Evolutionary conservation across 1,284 basidiomycete species (phyloP).

Genomic region (Uromyces viciae-fabae): DNA sequence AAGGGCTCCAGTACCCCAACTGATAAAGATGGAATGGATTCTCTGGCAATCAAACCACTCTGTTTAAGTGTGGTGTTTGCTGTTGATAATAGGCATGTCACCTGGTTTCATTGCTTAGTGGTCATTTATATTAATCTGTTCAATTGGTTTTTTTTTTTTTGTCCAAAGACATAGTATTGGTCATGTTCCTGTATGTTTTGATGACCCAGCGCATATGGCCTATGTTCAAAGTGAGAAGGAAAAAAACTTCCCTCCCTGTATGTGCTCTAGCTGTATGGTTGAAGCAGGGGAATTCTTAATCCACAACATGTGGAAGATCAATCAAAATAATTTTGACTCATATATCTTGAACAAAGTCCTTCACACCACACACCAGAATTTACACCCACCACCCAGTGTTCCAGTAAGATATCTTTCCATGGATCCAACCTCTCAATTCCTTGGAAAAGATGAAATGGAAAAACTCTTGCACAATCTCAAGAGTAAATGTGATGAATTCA

Average conservation of each 20-base stretch:
- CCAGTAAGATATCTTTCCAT: too few species aligned
- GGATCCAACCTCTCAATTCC: neutral
- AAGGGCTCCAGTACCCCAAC: too few species aligned
- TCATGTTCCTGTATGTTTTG: neutral
- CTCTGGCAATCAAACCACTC: neutral
- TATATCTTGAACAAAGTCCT: neutral
- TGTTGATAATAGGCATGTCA: too few species aligned
- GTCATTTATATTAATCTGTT: too few species aligned
- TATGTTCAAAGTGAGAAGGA: neutral
- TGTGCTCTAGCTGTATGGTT: conserved; percentile 12
- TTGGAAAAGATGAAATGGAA: neutral
- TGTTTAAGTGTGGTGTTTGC: too few species aligned
- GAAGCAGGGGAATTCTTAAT: neutral
- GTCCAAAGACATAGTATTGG: too few species aligned
- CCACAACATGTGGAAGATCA: neutral
- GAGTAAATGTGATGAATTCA: neutral
- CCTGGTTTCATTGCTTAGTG: too few species aligned
- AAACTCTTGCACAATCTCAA: neutral
- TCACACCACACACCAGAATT: neutral
- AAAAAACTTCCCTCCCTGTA: neutral
- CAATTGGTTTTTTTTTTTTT: too few species aligned
- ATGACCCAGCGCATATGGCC: neutral
- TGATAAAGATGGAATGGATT: neutral
- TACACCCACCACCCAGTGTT: too few species aligned
- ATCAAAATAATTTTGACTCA: neutral